Conservation (phyloP, 352 stramenopile genomes). For the Thraustotheca clavata region DNA sequence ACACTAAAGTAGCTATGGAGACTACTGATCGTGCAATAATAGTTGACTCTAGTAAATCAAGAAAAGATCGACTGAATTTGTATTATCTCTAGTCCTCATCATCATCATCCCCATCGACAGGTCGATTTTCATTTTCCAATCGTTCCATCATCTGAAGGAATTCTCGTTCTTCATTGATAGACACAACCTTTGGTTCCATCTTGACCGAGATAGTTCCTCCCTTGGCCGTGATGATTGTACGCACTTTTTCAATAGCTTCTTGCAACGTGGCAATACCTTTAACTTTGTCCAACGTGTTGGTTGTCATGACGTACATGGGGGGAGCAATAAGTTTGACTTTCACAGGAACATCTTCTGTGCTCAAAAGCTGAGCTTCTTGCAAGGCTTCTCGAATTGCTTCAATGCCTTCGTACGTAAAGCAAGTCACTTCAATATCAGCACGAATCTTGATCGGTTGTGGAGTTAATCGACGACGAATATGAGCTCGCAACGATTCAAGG, state of each 20-base stretch:
- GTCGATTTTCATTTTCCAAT: constrained; percentile 97
- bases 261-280: constrained; percentile 95
- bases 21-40: no score
- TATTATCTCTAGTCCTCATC: constrained; percentile 90
- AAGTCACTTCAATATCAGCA: constrained; percentile 99
- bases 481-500: constrained; percentile 87
- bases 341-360: constrained; percentile 88
- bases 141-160: constrained; percentile 99
- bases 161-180: constrained; percentile 98
- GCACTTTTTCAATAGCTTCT: constrained; percentile 93
- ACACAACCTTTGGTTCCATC: constrained; percentile 98
- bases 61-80: no score
- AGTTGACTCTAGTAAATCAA: no score
- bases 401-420: constrained; percentile 99
- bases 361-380: constrained; percentile 76
- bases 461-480: constrained; percentile 96
- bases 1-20: no score
- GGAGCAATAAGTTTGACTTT: constrained; percentile 99
- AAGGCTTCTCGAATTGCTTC: constrained; percentile 97
- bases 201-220: constrained; percentile 95
- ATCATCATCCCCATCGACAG: constrained; percentile 96
- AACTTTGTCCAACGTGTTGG: constrained; percentile 97
- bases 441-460: constrained; percentile 99
- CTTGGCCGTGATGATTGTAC: constrained; percentile 90
- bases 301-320: constrained; percentile 99